Evolutionary conservation across 768 basidiomycete genomes (phyloP), one percentile per base, ranked within the genome.

Genomic region (Boletus edulis): DNA sequence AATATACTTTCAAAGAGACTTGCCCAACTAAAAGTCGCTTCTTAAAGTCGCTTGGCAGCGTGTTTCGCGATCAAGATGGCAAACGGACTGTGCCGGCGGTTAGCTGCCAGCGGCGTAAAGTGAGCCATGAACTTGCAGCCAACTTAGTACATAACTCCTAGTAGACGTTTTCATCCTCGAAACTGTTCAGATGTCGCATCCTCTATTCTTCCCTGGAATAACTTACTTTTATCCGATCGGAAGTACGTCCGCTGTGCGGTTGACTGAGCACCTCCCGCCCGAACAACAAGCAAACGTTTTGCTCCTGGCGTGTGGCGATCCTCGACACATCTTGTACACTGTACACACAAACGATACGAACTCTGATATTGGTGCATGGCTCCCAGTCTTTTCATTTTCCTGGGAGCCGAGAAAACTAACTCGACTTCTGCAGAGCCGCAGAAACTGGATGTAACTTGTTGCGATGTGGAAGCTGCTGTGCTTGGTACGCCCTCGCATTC

Each of bases 141-240:
- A n/a, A n/a, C n/a, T n/a, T n/a, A n/a, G n/a, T n/a, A n/a, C n/a
- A n/a, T n/a, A n/a, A n/a, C n/a, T n/a, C n/a, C n/a, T n/a, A n/a
- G n/a, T n/a, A 5, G 35, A 27, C 18, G 18, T 14, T 22, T 31
- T 24, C 29, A 8, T 58, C 6, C 32, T 40, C 20, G 22, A 13
- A 42, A 17, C 39, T 24, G 10, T 17, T 42, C 43, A 64, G 52
- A 67, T 65, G 64, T 67, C 64, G 0, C 64, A 65, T 49, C 65
- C 64, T n/a, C 52, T 65, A 6, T 56, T 65, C 37, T 65, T 61
- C 44, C 65, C 49, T 22, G 64, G 64, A 29, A 10, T 79, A 4
- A 66, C 66, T 3, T 80, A 75, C 54, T 85, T 83, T 69, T 85
- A 84, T 64, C 78, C 83, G 3, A 69, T 83, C 14, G 84, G 85